Evolutionary conservation across 1,284 basidiomycete genomes (phyloP), one percentile per base, ranked within the genome.

Genomic region (Golubevia sp.): DNA sequence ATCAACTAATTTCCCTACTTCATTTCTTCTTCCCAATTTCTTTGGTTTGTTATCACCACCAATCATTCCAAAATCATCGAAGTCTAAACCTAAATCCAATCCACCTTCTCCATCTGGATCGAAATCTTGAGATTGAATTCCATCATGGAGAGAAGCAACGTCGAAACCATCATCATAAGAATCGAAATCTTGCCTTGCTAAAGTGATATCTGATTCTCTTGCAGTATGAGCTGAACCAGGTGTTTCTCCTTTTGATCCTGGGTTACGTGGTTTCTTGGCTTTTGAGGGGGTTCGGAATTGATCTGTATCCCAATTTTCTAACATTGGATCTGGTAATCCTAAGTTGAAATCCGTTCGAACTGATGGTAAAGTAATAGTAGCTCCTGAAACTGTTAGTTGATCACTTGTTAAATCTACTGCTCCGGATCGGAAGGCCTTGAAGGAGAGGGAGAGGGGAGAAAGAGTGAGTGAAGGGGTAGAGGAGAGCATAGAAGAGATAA

Each of bases 371-470:
- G 93, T 94, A 82, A 95, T 94, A 24, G 92, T 89, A 68, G 92
- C 93, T 74, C 91, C 90, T 80, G 91, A 91, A 38, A 93, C 92
- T 20, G 90, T 89, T 3, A 96, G 88, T 85, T 97, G 94, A 71
- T 97, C 93, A 77, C 94, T 92, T 18, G 94, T 93, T 88, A 97
- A 90, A 85, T 97, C 94, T 59, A 96, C 94, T 7, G 94, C 86
- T 66, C 94, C 94, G 20, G 94, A 92, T 65, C 93, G 91, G 86
- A 96, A 96, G 2, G 94, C 93, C 92, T 93, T n/a, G 71, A 21
- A 15, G 24, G 26, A n/a, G 49, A 49, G 20, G 54, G 58, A 56
- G 27, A 15, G 27, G 48, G 30, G 25, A 20, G 57, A 26, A 53
- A 8, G 24, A n/a, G n/a, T 13, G 13, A 48, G 3, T 20, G 48